These are phyloP conservation scores for Chenopodium quinoa DNA, from an alignment of 148 eudicot genomes.

Conservation along the genomic window DNA sequence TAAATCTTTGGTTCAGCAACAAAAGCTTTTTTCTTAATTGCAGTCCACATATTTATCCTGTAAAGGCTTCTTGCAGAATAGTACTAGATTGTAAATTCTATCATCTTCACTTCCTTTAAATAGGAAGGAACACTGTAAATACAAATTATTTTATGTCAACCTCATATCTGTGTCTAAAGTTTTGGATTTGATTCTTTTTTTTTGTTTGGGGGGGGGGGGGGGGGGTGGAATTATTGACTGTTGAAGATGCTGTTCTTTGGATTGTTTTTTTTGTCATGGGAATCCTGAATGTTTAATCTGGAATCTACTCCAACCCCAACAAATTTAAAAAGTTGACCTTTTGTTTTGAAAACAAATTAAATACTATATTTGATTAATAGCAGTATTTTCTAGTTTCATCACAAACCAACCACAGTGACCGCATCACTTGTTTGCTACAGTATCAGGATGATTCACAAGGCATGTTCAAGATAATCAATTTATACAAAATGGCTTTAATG, in stretches of 20 bases:
- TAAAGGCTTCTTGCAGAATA: constrained; percentile 14
- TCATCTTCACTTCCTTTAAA: constrained; percentile 15
- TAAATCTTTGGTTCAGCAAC: constrained; percentile 6
- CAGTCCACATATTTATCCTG: background rate
- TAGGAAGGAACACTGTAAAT: constrained; percentile 25
- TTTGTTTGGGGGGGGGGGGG: background rate
- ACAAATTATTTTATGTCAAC: constrained; percentile 13
- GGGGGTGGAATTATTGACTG: background rate
- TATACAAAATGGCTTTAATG: no score
- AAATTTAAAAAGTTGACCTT: background rate
- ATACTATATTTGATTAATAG: no score
- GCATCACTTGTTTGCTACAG: no score
- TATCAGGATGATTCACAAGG: no score
- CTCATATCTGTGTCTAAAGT: constrained; percentile 3
- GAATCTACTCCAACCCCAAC: background rate
- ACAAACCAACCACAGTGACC: no score
- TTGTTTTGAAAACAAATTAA: no score
- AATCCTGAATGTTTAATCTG: background rate
- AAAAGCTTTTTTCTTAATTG: background rate
- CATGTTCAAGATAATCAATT: no score
- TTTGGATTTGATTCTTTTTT: background rate
- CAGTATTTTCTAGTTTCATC: no score
- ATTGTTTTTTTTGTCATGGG: background rate
- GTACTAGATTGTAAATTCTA: constrained; percentile 22
- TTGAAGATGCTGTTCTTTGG: background rate